Conservation (phyloP, 176 grass and related monocot species). For the Dendrocalamus sinicus region DNA sequence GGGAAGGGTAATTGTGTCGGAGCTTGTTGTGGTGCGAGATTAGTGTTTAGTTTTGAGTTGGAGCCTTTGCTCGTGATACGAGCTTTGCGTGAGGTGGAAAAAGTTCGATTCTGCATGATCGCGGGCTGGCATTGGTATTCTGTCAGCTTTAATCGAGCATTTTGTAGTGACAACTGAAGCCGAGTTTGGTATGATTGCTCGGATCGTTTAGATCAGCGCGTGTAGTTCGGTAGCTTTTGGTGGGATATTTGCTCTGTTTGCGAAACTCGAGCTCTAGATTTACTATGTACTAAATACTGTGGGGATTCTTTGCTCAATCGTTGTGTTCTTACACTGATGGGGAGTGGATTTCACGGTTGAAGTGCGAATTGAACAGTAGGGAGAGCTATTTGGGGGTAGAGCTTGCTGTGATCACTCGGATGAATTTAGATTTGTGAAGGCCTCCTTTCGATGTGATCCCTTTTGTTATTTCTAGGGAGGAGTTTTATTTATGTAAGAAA, state of each 20-base stretch:
- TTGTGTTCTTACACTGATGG: not conserved
- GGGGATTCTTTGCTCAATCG: not conserved
- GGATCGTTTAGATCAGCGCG: not conserved
- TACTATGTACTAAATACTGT: not conserved
- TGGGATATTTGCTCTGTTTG: not conserved
- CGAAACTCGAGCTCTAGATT: not conserved
- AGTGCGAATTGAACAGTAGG: slow-evolving; percentile 9
- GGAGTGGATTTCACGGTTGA: not conserved
- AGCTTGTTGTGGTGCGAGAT: not conserved
- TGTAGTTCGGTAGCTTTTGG: not conserved
- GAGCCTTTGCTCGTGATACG: not conserved
- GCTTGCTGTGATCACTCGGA: not conserved
- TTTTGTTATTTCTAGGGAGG: not conserved
- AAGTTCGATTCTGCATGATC: not conserved
- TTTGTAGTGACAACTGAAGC: not conserved
- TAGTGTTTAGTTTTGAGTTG: not conserved
- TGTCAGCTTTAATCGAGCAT: not conserved
- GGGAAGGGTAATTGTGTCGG: not conserved
- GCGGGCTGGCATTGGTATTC: slow-evolving; percentile 10
- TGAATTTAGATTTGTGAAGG: slow-evolving; percentile 7
- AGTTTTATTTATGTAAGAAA: not conserved
- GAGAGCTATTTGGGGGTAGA: not conserved
- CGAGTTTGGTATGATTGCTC: not conserved
- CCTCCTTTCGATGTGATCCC: not conserved
- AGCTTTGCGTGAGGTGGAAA: not conserved